Base-by-base conservation (phyloP, 163 green algal species). In the Coccomyxa subellipsoidea region DNA sequence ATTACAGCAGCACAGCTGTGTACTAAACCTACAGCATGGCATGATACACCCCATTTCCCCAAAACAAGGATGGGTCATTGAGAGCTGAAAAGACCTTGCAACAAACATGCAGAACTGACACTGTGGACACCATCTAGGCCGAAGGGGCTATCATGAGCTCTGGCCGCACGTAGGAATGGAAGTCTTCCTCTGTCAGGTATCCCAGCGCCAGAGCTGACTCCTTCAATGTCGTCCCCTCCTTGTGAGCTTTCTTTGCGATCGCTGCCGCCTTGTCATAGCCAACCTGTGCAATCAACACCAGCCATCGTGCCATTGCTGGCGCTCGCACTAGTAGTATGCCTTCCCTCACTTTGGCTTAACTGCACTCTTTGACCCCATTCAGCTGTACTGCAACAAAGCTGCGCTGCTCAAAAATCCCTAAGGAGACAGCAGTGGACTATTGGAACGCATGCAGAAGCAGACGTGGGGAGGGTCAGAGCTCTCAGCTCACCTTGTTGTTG, bases 241-340 rank as follows among this genome's bases (percentile, higher is more conserved):
- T 96, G 91, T 98, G 93, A 23, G 96, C 96, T 83, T 98, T 98
- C 90, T 99, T 99, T 27, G 96, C 96, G 3, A 93, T 94, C 2
- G 91, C 91, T 0, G 96, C 96, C 2, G 96, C 95, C 86, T 98
- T 98, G 86, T 99, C 96, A 84, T 99, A 98, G 7, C 96, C 96
- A 77, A 98, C 96, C 79, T 95, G 85, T 29, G 34, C 37, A 29
- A 83, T 53, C 34, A 78, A 21, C 32, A 47, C 9, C 21, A 54
- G 39, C 10, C n/a, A n/a, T n/a, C n/a, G n/a, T n/a, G 47, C 47
- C 47, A 66, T 66, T 12, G 12, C 18, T 12, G 18, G 47, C 47
- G 18, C 47, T 66, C 18, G 47, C 47, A 18, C 12, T 18, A 66
- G 18, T 66, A 12, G 47, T 66, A 66, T 66, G 47, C 47, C 27